Base-by-base conservation (phyloP, 768 basidiomycete species). In the Tephrocybe sp. region DNA sequence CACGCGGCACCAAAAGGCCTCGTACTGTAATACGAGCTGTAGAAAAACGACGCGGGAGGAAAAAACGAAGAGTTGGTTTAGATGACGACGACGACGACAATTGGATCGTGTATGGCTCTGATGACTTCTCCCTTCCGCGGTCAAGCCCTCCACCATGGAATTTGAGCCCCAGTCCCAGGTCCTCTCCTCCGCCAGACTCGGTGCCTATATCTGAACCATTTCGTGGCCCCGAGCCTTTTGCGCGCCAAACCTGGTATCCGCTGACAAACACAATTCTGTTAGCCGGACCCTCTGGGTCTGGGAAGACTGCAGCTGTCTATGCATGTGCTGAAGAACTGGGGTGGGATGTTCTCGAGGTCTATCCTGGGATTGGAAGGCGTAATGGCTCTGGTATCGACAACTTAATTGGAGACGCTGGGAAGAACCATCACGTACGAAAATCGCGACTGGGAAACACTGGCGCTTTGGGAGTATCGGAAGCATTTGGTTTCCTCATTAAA, bases 291-390 rank as follows among this genome's bases (percentile, higher is more conserved):
- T 69, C 78, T 30, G 96, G 95, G 10, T 76, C 76, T 47, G 97
- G 97, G 30, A 99, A 99, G 72, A 95, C 93, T 5, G 85, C 92
- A 1, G 80, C 92, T 17, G 87, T 97, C 2, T 94, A 97, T 68
- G 94, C 96, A 0, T 95, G 93, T 62, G 92, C 94, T 4, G 82
- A 85, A 48, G 96, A 99, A 68, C 75, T 99, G 31, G 92, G 86
- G 12, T 99, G 92, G 91, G 91, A 95, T 44, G 83, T 98, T 11
- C 97, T 98, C 62, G 97, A 99, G 66, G 93, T 98, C 11, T 89
- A 94, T 69, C 91, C 97, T 20, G 97, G 97, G 2, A 85, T 95
- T 45, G 94, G 94, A n/a, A 89, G 82, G 61, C 82, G 97, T 32
- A 89, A 82, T 53, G 90, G 89, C 5, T 74, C 83, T 20, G 89